phyloP scores from a whole-genome alignment of 2,329 filamentous ascomycete genomes.

The Cladophialophora immunda region DNA sequence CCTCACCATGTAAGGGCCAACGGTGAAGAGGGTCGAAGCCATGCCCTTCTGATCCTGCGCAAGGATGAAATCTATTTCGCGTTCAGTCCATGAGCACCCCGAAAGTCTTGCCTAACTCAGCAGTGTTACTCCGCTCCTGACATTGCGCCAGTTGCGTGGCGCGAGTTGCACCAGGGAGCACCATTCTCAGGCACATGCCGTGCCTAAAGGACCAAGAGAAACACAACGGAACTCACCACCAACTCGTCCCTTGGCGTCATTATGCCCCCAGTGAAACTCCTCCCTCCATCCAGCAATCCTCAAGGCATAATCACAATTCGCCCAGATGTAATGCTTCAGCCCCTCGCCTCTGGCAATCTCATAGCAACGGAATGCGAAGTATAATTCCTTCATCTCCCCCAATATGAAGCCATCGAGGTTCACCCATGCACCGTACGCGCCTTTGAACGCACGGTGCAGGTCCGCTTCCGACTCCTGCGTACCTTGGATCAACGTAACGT shows the following conservation, averaged over 20 bases:
- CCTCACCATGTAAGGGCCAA: conserved; percentile 26
- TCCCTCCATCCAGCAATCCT: conserved; percentile 58
- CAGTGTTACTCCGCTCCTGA: conserved; percentile 12
- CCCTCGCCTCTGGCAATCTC: conserved; percentile 47
- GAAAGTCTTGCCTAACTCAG: conserved; percentile 42
- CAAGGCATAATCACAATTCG: conserved; percentile 58
- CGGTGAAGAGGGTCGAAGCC: conserved; percentile 24
- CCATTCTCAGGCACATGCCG: neutral
- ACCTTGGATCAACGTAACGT: conserved; percentile 58
- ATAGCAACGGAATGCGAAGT: conserved; percentile 50
- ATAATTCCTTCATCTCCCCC: conserved; percentile 62
- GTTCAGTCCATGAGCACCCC: conserved; percentile 55
- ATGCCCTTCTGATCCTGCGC: conserved; percentile 25
- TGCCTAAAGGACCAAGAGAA: neutral
- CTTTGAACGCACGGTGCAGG: conserved; percentile 55
- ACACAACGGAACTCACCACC: conserved; percentile 37
- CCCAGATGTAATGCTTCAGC: conserved; percentile 55
- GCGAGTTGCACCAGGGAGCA: neutral
- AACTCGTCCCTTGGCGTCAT: conserved; percentile 57
- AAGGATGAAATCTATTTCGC: conserved; percentile 23
- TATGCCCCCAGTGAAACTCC: conserved; percentile 57
- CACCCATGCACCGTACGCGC: conserved; percentile 58
- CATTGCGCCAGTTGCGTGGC: neutral
- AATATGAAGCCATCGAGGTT: conserved; percentile 63
- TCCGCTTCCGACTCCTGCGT: conserved; percentile 56